Evolutionary conservation across 139 green algal genomes (phyloP), one percentile per base, ranked within the genome.

Genomic region (Chlamydomonas eustigma): DNA sequence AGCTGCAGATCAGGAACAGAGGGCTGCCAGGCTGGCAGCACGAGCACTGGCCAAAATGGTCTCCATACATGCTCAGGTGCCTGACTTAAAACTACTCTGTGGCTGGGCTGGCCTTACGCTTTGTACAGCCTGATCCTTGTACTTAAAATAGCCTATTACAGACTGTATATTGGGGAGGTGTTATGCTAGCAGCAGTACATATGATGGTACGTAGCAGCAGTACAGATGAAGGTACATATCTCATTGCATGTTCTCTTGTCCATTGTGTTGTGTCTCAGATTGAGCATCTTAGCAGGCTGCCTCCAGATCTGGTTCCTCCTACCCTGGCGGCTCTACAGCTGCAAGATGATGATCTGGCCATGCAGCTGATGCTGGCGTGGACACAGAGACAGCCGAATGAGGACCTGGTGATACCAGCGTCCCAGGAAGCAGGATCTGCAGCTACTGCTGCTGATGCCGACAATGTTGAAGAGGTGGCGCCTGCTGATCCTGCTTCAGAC

Each of bases 21-120:
- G n/a, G n/a, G 58, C 58, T 5, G 58, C 25, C 18, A 69, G 25
- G 58, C 28, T 30, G 5, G 58, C 28, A 31, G 58, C 25, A 30
- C 58, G 58, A 31, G 58, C 58, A 33, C 58, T 69, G 18, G 35
- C 58, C 18, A 31, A 69, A 33, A 69, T 69, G 58, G 58, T 69
- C 28, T 69, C 58, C 5, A 31, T n/a, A 30, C 58, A 69, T 33
- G 58, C 58, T 58, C 44, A 58, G 44, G 44, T 58, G 44, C 12
- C 12, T 22, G n/a, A n/a, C n/a, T n/a, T n/a, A n/a, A 58, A 12
- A 58, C 12, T 12, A 22, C 22, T 12, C 44, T 28, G 44, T 58
- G 44, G 44, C 22, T 58, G 44, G 44, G 44, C 12, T 28, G 44
- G 12, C 44, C 22, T 12, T 58, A 22, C 44, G 22, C 12, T 22